Conservation (phyloP, 768 basidiomycete genomes). For the Tremella yokohamensis region DNA sequence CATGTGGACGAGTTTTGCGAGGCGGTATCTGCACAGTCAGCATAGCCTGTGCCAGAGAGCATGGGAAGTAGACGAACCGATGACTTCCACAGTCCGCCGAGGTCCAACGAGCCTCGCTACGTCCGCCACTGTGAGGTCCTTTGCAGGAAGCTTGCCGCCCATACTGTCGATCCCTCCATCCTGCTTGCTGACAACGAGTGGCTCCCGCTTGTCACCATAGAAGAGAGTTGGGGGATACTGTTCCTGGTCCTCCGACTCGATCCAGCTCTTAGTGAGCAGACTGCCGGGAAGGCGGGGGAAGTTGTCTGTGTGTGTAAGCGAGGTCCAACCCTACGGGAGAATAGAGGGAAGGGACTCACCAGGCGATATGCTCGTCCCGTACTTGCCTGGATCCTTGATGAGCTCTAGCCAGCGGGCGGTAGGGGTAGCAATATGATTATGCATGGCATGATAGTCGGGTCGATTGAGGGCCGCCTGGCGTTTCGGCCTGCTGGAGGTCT, state of each 20-base stretch:
- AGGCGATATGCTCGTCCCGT: constrained; percentile 33
- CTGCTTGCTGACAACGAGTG: constrained; percentile 67
- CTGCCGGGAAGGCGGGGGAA: constrained; percentile 24
- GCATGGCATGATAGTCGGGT: constrained; percentile 47
- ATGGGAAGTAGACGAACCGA: constrained; percentile 58
- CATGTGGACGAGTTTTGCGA: constrained; percentile 81
- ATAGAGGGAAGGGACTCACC: constrained; percentile 21
- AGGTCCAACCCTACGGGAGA: background rate
- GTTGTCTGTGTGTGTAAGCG: constrained; percentile 11
- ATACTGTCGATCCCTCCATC: constrained; percentile 63
- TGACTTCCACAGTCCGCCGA: constrained; percentile 79
- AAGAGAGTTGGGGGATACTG: constrained; percentile 28
- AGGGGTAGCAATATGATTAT: constrained; percentile 45
- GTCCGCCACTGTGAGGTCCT: constrained; percentile 69
- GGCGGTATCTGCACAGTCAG: constrained; percentile 62
- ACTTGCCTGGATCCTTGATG: constrained; percentile 45
- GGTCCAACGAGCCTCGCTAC: constrained; percentile 76
- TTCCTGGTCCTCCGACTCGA: constrained; percentile 20
- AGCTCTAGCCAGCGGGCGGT: constrained; percentile 46
- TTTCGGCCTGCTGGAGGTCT: constrained; percentile 29
- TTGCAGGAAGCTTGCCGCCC: constrained; percentile 82
- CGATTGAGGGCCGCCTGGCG: constrained; percentile 39
- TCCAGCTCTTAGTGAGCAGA: constrained; percentile 31
- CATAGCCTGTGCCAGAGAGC: background rate
- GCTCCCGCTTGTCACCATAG: constrained; percentile 56